These are phyloP conservation scores for Phytophthora citrophthora DNA, from an alignment of 352 stramenopile species.

Conservation along the genomic window DNA sequence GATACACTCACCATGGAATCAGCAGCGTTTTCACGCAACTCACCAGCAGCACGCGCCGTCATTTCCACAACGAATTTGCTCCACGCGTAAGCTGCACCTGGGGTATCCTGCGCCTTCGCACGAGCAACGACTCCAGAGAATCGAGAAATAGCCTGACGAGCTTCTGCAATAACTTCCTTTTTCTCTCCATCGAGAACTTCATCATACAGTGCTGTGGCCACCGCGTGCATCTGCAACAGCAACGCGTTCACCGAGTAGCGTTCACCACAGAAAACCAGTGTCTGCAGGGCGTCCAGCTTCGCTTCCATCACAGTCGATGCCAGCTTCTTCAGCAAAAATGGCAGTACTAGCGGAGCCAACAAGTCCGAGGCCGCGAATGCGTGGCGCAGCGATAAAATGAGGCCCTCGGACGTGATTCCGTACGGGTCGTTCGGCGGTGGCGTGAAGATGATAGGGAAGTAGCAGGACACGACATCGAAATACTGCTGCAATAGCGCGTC, in stretches of 20 bases:
- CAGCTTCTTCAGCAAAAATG: constrained; percentile 91
- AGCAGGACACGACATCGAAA: constrained; percentile 92
- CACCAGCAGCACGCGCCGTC: constrained; percentile 63
- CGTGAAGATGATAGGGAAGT: constrained; percentile 93
- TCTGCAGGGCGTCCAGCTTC: constrained; percentile 84
- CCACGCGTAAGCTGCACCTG: constrained; percentile 77
- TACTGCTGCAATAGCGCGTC: constrained; percentile 83
- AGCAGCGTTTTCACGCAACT: constrained; percentile 72
- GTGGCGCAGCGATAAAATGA: constrained; percentile 79
- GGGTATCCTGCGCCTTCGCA: constrained; percentile 58
- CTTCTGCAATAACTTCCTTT: constrained; percentile 76
- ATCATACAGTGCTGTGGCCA: constrained; percentile 78
- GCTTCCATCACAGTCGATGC: constrained; percentile 75
- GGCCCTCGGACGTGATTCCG: constrained; percentile 89
- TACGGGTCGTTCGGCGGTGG: constrained; percentile 91
- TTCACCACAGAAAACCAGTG: constrained; percentile 84
- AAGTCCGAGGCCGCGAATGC: constrained; percentile 83
- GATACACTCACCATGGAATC: constrained; percentile 86
- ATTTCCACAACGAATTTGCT: constrained; percentile 87
- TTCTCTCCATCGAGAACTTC: constrained; percentile 88
- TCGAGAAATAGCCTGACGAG: constrained; percentile 65
- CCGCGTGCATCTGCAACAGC: constrained; percentile 70
- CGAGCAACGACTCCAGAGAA: constrained; percentile 70
- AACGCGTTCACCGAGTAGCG: constrained; percentile 82
- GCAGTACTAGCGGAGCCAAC: constrained; percentile 80